A percentile compares a stretch with the other conserved stretches of the same genome.
phyloP scores from a whole-genome alignment of 768 basidiomycete species.

The Tylopilus sp. region DNA sequence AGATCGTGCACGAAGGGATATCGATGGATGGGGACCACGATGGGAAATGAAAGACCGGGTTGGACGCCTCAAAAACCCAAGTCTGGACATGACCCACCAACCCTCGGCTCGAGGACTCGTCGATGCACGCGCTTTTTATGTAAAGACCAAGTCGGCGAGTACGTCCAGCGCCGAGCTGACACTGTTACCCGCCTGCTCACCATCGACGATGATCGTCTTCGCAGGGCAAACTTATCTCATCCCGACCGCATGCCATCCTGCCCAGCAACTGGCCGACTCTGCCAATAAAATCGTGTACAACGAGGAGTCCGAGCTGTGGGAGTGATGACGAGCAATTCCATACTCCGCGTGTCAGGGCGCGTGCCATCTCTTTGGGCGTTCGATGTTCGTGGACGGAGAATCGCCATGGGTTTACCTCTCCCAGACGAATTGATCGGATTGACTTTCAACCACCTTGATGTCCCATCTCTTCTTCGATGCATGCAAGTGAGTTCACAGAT shows the following conservation, averaged over 20 bases:
- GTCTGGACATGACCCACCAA: constrained; percentile 3
- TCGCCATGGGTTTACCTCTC: constrained; percentile 20
- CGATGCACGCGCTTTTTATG: background rate
- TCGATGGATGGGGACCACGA: constrained; percentile 18
- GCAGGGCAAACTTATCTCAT: background rate
- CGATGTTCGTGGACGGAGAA: no score
- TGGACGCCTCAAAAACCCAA: constrained; percentile 1
- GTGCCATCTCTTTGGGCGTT: no score
- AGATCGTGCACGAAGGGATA: constrained; percentile 4
- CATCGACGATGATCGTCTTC: background rate
- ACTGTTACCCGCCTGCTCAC: background rate
- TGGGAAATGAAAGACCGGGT: constrained; percentile 5
- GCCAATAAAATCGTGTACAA: background rate
- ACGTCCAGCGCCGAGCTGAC: background rate
- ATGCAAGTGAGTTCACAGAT: constrained; percentile 21
- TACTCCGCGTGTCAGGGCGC: background rate
- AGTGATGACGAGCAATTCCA: background rate
- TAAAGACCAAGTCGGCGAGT: background rate
- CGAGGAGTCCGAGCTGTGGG: background rate
- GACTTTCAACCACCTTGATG: constrained; percentile 28
- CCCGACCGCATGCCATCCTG: background rate
- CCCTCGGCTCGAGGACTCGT: background rate
- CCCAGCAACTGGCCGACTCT: no score
- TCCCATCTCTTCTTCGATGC: constrained; percentile 25
- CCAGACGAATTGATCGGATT: constrained; percentile 30